These are phyloP conservation scores for Trichophyton verrucosum DNA, from an alignment of 2,329 filamentous ascomycete species.

Conservation along the genomic window DNA sequence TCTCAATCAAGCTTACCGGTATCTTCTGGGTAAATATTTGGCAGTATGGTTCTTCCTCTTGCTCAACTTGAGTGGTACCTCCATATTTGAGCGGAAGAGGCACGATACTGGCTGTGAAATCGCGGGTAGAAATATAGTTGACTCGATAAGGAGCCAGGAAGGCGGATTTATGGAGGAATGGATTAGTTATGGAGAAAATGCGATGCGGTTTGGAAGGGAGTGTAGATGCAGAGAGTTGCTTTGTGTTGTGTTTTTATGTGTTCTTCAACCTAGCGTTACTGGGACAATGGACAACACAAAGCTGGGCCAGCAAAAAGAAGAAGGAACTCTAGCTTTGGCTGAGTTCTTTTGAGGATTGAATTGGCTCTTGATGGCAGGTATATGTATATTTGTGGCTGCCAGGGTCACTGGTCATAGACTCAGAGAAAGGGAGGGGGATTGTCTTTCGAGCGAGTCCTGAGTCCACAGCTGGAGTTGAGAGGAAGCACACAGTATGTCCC, in stretches of 20 bases:
- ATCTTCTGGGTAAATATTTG: background rate
- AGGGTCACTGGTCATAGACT: background rate
- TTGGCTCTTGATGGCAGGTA: background rate
- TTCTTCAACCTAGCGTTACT: background rate
- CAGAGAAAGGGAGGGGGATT: background rate
- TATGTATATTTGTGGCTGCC: background rate
- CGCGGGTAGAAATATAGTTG: background rate
- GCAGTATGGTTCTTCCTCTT: background rate
- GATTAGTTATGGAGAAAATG: background rate
- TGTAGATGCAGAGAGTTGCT: background rate
- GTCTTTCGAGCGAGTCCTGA: background rate
- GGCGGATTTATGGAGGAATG: background rate
- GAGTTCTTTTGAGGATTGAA: background rate
- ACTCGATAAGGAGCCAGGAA: background rate
- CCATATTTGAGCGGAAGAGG: background rate
- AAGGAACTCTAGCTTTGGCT: background rate
- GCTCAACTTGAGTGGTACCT: background rate
- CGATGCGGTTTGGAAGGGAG: no score
- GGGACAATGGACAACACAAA: background rate
- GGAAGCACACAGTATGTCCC: background rate
- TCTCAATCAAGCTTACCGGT: background rate
- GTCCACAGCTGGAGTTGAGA: background rate
- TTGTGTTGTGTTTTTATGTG: background rate
- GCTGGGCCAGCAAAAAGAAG: background rate
- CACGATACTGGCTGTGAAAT: background rate